Percentiles rank a stretch among this genome's conserved stretches.
Conservation (phyloP, 345 rosid genomes). For the Gossypium australe region DNA sequence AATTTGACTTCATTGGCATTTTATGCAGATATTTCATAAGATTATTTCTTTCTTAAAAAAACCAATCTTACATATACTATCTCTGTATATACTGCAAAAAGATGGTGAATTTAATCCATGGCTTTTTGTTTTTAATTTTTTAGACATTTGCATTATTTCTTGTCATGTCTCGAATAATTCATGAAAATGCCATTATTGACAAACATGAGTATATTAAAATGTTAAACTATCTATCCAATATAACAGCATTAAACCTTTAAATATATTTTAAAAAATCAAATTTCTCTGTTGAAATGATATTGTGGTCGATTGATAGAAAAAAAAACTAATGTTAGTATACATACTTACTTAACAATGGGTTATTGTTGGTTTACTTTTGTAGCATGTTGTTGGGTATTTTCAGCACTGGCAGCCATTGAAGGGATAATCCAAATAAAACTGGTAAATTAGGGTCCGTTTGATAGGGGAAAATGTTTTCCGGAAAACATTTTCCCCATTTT, state of each 20-base stretch:
- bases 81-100: not conserved
- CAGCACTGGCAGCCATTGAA: constrained; percentile 63
- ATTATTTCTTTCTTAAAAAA: too few relatives aligned
- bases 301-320: too few relatives aligned
- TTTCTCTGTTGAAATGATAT: too few relatives aligned
- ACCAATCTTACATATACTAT: too few relatives aligned
- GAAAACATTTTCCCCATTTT: too few relatives aligned
- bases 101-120: not conserved
- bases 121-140: constrained; percentile 10
- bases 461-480: too few relatives aligned
- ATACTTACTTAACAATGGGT: too few relatives aligned
- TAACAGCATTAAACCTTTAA: not conserved
- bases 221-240: too few relatives aligned
- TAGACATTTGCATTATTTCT: constrained; percentile 14
- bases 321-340: too few relatives aligned
- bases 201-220: constrained; percentile 12
- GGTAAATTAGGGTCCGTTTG: constrained; percentile 37
- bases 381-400: constrained; percentile 83
- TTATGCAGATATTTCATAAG: too few relatives aligned
- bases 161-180: constrained; percentile 1
- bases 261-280: not conserved
- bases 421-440: constrained; percentile 48
- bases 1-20: too few relatives aligned
- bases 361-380: not conserved
- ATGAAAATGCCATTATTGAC: constrained; percentile 7